These are phyloP conservation scores for Cyberlindnera americana DNA, from an alignment of 805 yeast species.

Conservation along the genomic window DNA sequence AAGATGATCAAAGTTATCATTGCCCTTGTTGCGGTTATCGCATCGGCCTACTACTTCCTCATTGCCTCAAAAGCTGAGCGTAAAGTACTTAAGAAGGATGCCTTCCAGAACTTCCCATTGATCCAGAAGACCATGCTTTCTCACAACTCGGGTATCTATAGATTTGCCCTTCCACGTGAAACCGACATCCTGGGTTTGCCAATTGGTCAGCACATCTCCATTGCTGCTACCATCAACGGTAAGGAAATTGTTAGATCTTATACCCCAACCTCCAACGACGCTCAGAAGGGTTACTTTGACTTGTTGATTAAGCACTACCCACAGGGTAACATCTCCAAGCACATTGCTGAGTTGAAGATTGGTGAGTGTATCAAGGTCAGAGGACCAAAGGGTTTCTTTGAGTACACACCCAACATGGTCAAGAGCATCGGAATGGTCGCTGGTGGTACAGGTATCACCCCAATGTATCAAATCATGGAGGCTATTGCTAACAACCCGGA, in stretches of 20 bases:
- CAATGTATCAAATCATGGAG: slow-evolving; percentile 90
- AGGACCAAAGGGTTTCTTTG: slow-evolving; percentile 90
- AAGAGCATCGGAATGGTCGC: slow-evolving; percentile 83
- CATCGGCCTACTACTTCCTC: slow-evolving; percentile 9
- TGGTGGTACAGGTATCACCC: slow-evolving; percentile 96
- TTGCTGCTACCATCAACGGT: slow-evolving; percentile 71
- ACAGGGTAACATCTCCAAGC: slow-evolving; percentile 76
- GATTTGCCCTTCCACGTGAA: slow-evolving; percentile 76
- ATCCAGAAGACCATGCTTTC: slow-evolving; percentile 70
- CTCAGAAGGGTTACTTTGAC: slow-evolving; percentile 78
- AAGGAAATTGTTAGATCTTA: slow-evolving; percentile 83
- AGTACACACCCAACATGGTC: slow-evolving; percentile 76
- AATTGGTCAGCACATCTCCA: slow-evolving; percentile 89
- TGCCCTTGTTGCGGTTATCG: slow-evolving; percentile 14
- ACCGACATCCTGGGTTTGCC: slow-evolving; percentile 82
- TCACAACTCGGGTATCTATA: slow-evolving; percentile 79
- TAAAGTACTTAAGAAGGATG: slow-evolving; percentile 55
- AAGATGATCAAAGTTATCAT: slow-evolving; percentile 8
- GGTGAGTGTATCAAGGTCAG: slow-evolving; percentile 77
- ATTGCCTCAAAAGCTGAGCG: slow-evolving; percentile 12
- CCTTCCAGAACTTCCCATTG: slow-evolving; percentile 76
- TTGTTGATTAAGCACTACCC: slow-evolving; percentile 83
- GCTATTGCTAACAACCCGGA: slow-evolving; percentile 73
- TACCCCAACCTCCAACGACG: slow-evolving; percentile 85
- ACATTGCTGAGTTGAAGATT: slow-evolving; percentile 64